Conservation (phyloP, 2,329 filamentous ascomycete genomes). For the Sphaerostilbella broomeana region DNA sequence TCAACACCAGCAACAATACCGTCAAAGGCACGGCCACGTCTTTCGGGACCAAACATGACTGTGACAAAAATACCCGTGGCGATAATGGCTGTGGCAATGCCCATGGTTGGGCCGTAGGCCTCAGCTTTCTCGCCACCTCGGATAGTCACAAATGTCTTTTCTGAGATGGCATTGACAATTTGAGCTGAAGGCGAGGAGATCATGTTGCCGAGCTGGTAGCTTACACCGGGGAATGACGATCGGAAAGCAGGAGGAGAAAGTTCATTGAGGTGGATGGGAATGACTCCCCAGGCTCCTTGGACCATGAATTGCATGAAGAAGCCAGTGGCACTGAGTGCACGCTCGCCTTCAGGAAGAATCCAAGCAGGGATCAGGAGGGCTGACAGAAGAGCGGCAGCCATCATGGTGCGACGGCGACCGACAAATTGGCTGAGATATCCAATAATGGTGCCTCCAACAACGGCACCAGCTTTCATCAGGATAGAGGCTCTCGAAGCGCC, state of each 20-base stretch:
- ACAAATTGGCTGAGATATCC: constrained; percentile 71
- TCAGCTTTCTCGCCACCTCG: constrained; percentile 51
- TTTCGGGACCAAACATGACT: constrained; percentile 66
- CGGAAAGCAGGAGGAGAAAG: constrained; percentile 64
- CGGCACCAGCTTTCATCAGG: constrained; percentile 72
- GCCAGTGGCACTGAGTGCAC: constrained; percentile 53
- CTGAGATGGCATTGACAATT: constrained; percentile 69
- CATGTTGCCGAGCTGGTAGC: constrained; percentile 71
- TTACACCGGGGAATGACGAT: constrained; percentile 63
- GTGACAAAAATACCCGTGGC: constrained; percentile 62
- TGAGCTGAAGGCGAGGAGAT: constrained; percentile 66
- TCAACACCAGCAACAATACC: constrained; percentile 38
- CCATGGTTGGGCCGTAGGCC: constrained; percentile 71
- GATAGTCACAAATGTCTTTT: constrained; percentile 51
- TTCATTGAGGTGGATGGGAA: constrained; percentile 69
- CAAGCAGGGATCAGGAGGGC: constrained; percentile 60
- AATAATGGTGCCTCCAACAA: constrained; percentile 64
- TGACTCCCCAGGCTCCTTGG: constrained; percentile 60
- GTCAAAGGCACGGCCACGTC: constrained; percentile 64
- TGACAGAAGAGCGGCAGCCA: constrained; percentile 53
- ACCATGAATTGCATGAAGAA: constrained; percentile 67
- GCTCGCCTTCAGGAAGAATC: constrained; percentile 58
- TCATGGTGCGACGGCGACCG: constrained; percentile 64
- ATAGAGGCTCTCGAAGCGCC: constrained; percentile 69
- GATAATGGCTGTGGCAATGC: constrained; percentile 69